Evolutionary conservation across 2,329 filamentous ascomycete species (phyloP).

Genomic region (Nemania serpens): DNA sequence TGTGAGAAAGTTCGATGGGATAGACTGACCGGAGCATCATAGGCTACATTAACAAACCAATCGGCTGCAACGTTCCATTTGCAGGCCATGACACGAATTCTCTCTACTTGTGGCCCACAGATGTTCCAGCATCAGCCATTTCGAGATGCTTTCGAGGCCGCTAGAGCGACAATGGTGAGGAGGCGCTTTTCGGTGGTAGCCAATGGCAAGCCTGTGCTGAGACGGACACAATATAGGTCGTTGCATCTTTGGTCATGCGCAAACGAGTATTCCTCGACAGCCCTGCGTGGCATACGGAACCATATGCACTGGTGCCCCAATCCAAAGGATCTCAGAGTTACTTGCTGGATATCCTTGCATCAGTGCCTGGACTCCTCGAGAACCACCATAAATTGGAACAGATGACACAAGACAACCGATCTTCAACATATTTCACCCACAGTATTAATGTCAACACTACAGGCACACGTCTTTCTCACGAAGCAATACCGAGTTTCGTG

Average conservation of each 20-base stretch:
- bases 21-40: neutral
- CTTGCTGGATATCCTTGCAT: slow-evolving; percentile 9
- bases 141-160: slow-evolving; percentile 14
- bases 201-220: neutral
- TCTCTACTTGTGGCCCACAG: slow-evolving; percentile 3
- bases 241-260: slow-evolving; percentile 3
- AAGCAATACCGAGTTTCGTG: neutral
- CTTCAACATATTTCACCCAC: neutral
- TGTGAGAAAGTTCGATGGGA: neutral
- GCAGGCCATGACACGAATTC: slow-evolving; percentile 5
- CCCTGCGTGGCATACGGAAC: neutral
- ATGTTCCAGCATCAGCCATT: slow-evolving; percentile 13
- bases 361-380: slow-evolving; percentile 8
- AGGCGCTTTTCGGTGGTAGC: neutral
- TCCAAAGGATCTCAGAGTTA: slow-evolving; percentile 12
- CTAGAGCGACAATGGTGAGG: slow-evolving; percentile 8
- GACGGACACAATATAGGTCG: neutral
- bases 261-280: slow-evolving; percentile 9
- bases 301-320: slow-evolving; percentile 3
- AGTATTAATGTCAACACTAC: no score
- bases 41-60: neutral
- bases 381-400: neutral
- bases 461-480: neutral
- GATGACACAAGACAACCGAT: neutral
- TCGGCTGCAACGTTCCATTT: slow-evolving; percentile 10